A percentile compares a stretch with the other conserved stretches of the same genome.
phyloP scores from a whole-genome alignment of 2,329 filamentous ascomycete species.

The Aspergillus bombycis region DNA sequence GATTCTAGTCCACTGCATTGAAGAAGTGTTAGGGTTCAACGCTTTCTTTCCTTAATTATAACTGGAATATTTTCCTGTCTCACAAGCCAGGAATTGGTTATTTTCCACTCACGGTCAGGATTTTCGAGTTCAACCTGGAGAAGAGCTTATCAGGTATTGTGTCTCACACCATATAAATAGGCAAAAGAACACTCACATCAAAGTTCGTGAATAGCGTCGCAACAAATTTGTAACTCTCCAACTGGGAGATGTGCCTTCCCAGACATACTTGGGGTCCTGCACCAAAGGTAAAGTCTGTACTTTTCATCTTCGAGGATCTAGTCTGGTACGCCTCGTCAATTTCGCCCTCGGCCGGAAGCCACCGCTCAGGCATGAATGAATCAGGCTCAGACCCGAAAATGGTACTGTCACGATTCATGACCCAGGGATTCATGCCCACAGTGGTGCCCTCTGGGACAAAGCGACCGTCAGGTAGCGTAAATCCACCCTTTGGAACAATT shows the following conservation, averaged over 20 bases:
- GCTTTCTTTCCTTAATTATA: background rate
- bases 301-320: constrained; percentile 24
- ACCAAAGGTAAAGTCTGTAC: constrained; percentile 48
- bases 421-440: constrained; percentile 37
- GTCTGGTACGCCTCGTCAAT: constrained; percentile 15
- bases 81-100: background rate
- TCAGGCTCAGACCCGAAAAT: constrained; percentile 28
- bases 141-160: background rate
- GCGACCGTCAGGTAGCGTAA: constrained; percentile 25
- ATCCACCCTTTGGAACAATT: constrained; percentile 26
- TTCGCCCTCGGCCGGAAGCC: constrained; percentile 24
- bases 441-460: constrained; percentile 31
- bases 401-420: constrained; percentile 27
- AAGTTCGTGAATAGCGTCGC: constrained; percentile 50
- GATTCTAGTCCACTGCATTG: background rate
- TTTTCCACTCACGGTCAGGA: background rate
- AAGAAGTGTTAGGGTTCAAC: background rate
- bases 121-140: background rate
- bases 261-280: constrained; percentile 59
- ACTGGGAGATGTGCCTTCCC: constrained; percentile 57
- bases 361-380: constrained; percentile 27
- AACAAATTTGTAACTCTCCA: constrained; percentile 63
- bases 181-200: constrained; percentile 18
- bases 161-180: background rate
- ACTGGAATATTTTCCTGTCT: background rate